These are phyloP conservation scores for Quercus phellos DNA, from an alignment of 331 rosid genomes.

Conservation along the genomic window DNA sequence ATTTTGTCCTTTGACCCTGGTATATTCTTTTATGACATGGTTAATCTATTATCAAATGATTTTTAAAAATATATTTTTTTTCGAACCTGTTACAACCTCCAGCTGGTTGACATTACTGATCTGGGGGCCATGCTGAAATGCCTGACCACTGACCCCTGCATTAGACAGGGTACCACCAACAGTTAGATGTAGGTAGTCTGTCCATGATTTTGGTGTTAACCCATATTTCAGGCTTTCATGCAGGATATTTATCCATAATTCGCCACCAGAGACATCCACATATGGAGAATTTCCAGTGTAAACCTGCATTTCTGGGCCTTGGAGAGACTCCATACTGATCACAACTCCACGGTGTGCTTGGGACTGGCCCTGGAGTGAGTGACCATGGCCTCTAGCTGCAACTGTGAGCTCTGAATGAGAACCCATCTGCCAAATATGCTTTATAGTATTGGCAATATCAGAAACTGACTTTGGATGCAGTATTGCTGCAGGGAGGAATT, in stretches of 20 bases:
- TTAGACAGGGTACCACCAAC: conserved; percentile 96
- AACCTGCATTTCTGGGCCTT: conserved; percentile 46
- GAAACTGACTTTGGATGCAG: conserved; percentile 73
- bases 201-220: conserved; percentile 92
- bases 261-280: conserved; percentile 89
- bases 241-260: conserved; percentile 85
- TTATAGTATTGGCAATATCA: conserved; percentile 65
- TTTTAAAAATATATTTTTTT: background rate
- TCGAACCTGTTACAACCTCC: conserved; percentile 95
- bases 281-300: conserved; percentile 47
- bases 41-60: background rate
- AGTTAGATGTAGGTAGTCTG: conserved; percentile 88
- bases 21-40: conserved; percentile 10
- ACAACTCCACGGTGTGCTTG: conserved; percentile 85
- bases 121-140: conserved; percentile 95
- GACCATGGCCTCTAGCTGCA: conserved; percentile 96
- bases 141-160: conserved; percentile 96
- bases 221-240: conserved; percentile 77
- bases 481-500: conserved; percentile 58
- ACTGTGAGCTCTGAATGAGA: conserved; percentile 65
- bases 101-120: conserved; percentile 89
- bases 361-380: conserved; percentile 92
- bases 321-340: conserved; percentile 77
- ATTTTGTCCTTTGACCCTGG: conserved; percentile 25
- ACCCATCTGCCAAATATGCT: conserved; percentile 74